These are phyloP conservation scores for Salix dunnii DNA, from an alignment of 345 rosid species.

Conservation along the genomic window DNA sequence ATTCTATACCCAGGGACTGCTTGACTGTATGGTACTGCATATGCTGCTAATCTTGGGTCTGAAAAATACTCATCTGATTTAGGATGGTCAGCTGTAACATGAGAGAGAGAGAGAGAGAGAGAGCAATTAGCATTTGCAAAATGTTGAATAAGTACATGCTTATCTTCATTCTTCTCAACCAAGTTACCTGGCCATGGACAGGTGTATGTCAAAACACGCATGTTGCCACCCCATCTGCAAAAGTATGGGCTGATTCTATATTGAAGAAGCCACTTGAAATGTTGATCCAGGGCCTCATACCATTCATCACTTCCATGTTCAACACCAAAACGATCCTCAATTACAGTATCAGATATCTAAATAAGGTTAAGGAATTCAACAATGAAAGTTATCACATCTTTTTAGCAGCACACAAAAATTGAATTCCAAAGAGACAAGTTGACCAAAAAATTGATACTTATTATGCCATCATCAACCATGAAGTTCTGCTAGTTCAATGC, in stretches of 20 bases:
- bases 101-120: not conserved
- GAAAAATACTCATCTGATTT: conserved; percentile 82
- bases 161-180: not conserved
- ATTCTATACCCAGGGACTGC: conserved; percentile 58
- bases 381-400: not conserved
- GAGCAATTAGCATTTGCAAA: not conserved
- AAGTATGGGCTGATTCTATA: conserved; percentile 91
- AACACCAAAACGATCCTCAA: conserved; percentile 92
- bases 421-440: not conserved
- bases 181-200: conserved; percentile 93
- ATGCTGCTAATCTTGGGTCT: conserved; percentile 88
- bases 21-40: conserved; percentile 77
- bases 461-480: not conserved
- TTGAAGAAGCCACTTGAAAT: conserved; percentile 96
- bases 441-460: not conserved
- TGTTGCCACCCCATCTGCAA: conserved; percentile 88
- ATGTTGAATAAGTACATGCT: not conserved
- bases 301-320: conserved; percentile 80
- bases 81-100: conserved; percentile 76
- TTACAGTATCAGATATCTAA: conserved; percentile 91
- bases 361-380: conserved; percentile 31
- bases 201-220: conserved; percentile 95
- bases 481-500: not conserved
- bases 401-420: not conserved
- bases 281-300: conserved; percentile 70